Conservation (phyloP, 345 rosid genomes). For the Pugionium cornutum region DNA sequence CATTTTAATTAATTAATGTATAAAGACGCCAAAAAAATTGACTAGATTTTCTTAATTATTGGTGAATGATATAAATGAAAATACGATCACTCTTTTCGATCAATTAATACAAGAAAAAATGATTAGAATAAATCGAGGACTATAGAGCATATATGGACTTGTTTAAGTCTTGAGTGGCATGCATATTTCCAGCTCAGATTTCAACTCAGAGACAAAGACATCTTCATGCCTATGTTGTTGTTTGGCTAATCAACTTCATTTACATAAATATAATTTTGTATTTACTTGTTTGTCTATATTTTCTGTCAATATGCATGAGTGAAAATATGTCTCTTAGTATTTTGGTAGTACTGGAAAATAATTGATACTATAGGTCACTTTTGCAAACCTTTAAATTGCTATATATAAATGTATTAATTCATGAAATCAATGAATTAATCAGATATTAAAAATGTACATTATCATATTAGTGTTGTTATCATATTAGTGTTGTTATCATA, state of each 20-base stretch:
- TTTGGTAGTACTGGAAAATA: background rate
- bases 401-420: too few relatives aligned
- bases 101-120: background rate
- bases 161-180: slow-evolving; percentile 31
- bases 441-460: too few relatives aligned
- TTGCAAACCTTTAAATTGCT: too few relatives aligned
- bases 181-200: slow-evolving; percentile 42
- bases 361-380: too few relatives aligned
- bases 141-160: slow-evolving; percentile 11
- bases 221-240: slow-evolving; percentile 21
- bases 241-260: slow-evolving; percentile 16
- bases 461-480: too few relatives aligned
- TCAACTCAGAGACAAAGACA: slow-evolving; percentile 40
- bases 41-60: too few relatives aligned
- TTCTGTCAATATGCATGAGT: slow-evolving; percentile 3
- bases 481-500: too few relatives aligned
- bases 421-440: too few relatives aligned
- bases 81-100: slow-evolving; percentile 16
- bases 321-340: slow-evolving; percentile 2
- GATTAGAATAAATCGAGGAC: background rate
- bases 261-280: background rate
- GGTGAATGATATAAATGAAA: too few relatives aligned
- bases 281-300: slow-evolving; percentile 28
- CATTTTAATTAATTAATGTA: background rate
- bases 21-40: too few relatives aligned